Base-by-base conservation (phyloP, 2,329 filamentous ascomycete species). In the Venturia aucupariae region DNA sequence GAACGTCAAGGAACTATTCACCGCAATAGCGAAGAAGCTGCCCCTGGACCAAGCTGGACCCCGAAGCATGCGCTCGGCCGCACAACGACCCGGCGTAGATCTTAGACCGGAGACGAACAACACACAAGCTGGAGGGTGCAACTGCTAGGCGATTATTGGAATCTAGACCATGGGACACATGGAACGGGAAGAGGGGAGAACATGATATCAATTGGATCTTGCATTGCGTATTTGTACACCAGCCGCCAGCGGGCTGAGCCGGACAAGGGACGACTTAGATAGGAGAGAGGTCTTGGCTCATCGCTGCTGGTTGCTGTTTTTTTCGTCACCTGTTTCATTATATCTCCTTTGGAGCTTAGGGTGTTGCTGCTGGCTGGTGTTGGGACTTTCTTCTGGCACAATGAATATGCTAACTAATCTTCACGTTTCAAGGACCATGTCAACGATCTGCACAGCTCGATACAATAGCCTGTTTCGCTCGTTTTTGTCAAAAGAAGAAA, bases 21-120 rank as follows among this genome's bases (percentile, higher is more conserved):
- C 93, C 51, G 92, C 92, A 65, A 97, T 99, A 74, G 94, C 94
- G 67, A 96, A 93, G 87, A 97, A 96, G 79, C 83, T 99, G 69
- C 94, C 94, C 39, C 87, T 97, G 70, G 94, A 99, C 74, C 94
- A 97, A 78, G 92, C 87, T 61, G 93, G 92, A n/a, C 91, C 93
- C 68, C 86, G 93, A 75, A 92, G 92, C 75, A 82, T 92, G 73
- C 84, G 92, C 70, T 78, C 77, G 8, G 77, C 84, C 65, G 84
- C 82, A 68, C 81, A 83, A 68, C 80, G 84, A 68, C 80, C 82
- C 65, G 87, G 87, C 63, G 87, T 90, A 44, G 86, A 90, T 74
- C 77, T 90, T 68, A 82, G 86, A 70, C 83, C 83, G 42, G 82
- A 87, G 72, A 79, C 84, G 64, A 80, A 85, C 68, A 80, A 79